Conservation (phyloP, 441 rosid genomes). For the Adansonia rubrostipa region DNA sequence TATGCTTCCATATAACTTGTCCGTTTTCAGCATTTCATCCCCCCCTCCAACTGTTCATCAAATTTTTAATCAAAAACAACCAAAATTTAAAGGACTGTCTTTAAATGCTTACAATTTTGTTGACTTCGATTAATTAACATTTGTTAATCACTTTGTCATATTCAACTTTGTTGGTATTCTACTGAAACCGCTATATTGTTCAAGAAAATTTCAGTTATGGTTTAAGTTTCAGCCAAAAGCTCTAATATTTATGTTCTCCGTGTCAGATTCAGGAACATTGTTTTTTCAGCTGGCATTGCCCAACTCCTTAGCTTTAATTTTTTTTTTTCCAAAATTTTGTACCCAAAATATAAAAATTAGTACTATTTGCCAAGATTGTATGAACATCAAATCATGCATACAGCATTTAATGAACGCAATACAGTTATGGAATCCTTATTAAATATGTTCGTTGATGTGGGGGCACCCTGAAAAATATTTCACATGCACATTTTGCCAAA, state of each 20-base stretch:
- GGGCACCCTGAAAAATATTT: background rate
- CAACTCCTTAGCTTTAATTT: background rate
- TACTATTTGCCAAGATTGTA: background rate
- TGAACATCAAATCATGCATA: background rate
- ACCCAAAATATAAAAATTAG: background rate
- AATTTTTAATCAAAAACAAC: background rate
- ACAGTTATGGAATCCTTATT: background rate
- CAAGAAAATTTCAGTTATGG: background rate
- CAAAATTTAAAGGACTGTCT: background rate
- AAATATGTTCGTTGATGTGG: slow-evolving; percentile 12
- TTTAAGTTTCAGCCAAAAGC: background rate
- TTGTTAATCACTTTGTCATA: background rate
- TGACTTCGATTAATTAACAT: background rate
- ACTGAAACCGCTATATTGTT: background rate
- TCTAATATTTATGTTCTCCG: background rate
- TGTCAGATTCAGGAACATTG: background rate
- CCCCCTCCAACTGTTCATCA: background rate
- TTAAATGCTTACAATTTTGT: background rate
- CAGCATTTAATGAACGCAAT: background rate
- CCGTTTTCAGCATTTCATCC: background rate
- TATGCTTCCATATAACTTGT: background rate
- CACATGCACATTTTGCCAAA: background rate
- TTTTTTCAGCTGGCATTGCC: background rate
- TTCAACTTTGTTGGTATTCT: background rate
- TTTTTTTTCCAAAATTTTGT: slow-evolving; percentile 1